Evolutionary conservation across 202 grass and related monocot species (phyloP), one percentile per base, ranked within the genome.

Genomic region (Schoenoplectus triqueter): DNA sequence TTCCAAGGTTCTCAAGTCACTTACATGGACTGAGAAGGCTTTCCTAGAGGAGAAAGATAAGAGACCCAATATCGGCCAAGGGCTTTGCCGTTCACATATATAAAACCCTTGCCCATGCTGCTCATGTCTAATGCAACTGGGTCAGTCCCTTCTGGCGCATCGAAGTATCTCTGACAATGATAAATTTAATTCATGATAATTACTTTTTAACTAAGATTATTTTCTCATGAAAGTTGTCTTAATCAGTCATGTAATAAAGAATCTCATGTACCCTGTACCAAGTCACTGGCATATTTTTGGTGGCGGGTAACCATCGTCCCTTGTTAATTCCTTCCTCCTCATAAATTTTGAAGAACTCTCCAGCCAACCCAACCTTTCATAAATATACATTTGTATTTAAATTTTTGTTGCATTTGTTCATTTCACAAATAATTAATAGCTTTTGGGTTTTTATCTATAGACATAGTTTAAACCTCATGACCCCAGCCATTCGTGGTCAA

Each of bases 21-120:
- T 82, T 90, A 98, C 93, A 89, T 2, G 68, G 89, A 76, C 75
- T 98, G 95, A 71, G 95, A 95, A 92, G 95, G 88, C 14, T 74
- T 31, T 86, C 91, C 91, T 0, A 86, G 87, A 70, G 88, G 55
- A 78, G 82, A 89, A 76, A 1, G 80, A 81, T 73, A 93, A 81
- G 92, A 92, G 7, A 82, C 82, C 95, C 92, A 93, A 74, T 98
- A 95, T 54, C 95, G 89, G 40, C 95, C 91, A 5, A 93, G 4
- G 52, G 88, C 80, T 83, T 95, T 87, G 13, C 92, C 92, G 2
- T 95, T 95, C 65, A 98, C 81, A 66, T 82, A 98, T 10, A 89
- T 73, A 84, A 98, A 84, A 39, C 95, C 95, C 81, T 98, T 98
- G 42, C 91, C 66, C 92, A 95, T 95, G 82, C 91, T 86, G 69